Evolutionary conservation across 1,284 basidiomycete species (phyloP).

Genomic region (Sutorius eximius): DNA sequence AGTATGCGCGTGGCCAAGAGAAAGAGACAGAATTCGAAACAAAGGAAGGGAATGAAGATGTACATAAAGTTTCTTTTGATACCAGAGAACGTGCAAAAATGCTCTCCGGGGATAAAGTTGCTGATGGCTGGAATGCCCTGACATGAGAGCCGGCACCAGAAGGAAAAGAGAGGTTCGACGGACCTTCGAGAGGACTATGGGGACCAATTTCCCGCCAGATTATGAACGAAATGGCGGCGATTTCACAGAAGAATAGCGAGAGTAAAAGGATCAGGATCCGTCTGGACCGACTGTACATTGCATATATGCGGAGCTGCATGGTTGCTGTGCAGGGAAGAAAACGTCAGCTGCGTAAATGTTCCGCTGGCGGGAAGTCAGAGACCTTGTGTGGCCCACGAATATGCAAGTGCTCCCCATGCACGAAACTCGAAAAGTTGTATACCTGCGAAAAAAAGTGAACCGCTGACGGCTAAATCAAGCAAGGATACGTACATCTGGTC

Average conservation of each 20-base stretch:
- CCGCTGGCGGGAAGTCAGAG: neutral
- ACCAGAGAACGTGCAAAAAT: conserved; percentile 25
- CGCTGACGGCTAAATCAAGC: neutral
- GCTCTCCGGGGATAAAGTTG: neutral
- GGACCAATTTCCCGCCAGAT: conserved; percentile 31
- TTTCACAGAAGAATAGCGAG: conserved; percentile 22
- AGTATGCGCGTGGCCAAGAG: conserved; percentile 23
- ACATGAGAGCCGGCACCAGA: neutral
- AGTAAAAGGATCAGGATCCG: conserved; percentile 22
- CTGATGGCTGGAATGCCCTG: conserved; percentile 2
- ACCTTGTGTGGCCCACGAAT: conserved; percentile 37
- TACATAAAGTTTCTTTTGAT: conserved; percentile 26
- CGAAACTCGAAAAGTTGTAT: conserved; percentile 31
- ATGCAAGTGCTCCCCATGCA: conserved; percentile 34
- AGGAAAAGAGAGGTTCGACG: neutral
- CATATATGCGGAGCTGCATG: conserved; percentile 36
- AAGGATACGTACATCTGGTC: conserved; percentile 23
- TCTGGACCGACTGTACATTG: conserved; percentile 30
- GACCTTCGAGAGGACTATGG: conserved; percentile 23
- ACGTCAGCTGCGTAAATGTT: neutral
- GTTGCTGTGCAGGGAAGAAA: conserved; percentile 17
- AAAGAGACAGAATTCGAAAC: conserved; percentile 30
- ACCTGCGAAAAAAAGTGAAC: conserved; percentile 20
- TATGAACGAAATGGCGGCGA: conserved; percentile 27
- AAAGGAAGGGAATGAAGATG: conserved; percentile 33